phyloP scores from a whole-genome alignment of 192 early-diverging fungal species.

The Backusella tarrabulga region DNA sequence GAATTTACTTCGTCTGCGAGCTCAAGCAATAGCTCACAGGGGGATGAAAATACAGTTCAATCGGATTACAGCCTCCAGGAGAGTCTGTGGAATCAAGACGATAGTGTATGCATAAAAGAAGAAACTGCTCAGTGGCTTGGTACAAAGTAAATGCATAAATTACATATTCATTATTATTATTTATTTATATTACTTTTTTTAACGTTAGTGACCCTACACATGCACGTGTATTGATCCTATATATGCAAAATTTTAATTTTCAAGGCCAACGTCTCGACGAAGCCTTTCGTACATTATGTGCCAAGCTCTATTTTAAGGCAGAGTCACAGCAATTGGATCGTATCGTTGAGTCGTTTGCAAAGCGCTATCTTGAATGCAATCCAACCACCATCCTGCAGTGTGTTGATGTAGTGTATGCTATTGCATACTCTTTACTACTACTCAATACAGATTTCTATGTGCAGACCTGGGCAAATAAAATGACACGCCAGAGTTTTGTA shows the following conservation, averaged over 20 bases:
- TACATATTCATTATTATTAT: not conserved
- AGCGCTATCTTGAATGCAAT: conserved; percentile 82
- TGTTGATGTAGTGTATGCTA: conserved; percentile 78
- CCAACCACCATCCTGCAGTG: conserved; percentile 20
- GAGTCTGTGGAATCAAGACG: conserved; percentile 36
- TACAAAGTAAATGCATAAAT: conserved; percentile 10
- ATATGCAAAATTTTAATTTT: conserved; percentile 81
- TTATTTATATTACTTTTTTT: not conserved
- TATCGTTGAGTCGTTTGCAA: conserved; percentile 78
- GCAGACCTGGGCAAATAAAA: conserved; percentile 59
- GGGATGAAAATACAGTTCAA: not conserved
- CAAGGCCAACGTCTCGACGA: conserved; percentile 62
- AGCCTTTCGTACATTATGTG: conserved; percentile 63
- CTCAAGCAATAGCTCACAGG: not conserved
- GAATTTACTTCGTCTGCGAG: not conserved
- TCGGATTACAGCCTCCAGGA: not conserved
- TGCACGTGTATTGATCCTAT: conserved; percentile 52
- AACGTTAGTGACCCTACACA: not conserved
- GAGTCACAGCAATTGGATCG: conserved; percentile 91
- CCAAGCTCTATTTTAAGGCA: conserved; percentile 77
- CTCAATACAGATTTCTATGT: conserved; percentile 93
- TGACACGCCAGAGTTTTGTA: conserved; percentile 72
- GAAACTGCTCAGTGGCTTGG: conserved; percentile 49
- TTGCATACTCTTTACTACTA: conserved; percentile 80
- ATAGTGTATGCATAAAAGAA: conserved; percentile 37